phyloP scores from a whole-genome alignment of 179 eudicot genomes.

The Carnegiea gigantea region DNA sequence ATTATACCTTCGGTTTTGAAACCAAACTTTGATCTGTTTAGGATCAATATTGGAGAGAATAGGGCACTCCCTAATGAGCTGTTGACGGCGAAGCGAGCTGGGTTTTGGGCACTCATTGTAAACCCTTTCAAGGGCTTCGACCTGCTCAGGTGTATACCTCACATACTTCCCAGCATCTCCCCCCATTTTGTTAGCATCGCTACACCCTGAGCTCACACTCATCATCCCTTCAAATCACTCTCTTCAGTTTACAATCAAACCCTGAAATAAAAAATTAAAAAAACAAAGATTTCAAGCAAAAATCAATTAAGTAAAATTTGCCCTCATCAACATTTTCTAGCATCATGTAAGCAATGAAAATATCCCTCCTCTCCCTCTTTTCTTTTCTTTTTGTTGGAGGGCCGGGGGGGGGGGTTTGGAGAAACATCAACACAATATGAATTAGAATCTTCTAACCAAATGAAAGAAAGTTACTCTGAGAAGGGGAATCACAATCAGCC shows the following conservation, averaged over 20 bases:
- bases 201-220: slow-evolving; percentile 66
- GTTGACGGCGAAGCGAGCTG: slow-evolving; percentile 90
- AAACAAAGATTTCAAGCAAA: not conserved
- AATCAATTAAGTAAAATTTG: not conserved
- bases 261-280: not conserved
- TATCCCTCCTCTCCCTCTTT: not conserved
- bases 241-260: slow-evolving; percentile 11
- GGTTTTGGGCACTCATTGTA: slow-evolving; percentile 90
- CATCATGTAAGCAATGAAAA: not conserved
- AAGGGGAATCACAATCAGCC: not conserved
- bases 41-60: slow-evolving; percentile 75
- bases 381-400: not conserved
- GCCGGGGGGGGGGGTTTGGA: not conserved
- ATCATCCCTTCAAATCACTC: slow-evolving; percentile 44
- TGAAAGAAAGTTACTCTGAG: not conserved
- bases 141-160: slow-evolving; percentile 91
- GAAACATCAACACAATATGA: slow-evolving; percentile 1
- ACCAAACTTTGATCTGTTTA: slow-evolving; percentile 66
- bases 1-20: slow-evolving; percentile 56
- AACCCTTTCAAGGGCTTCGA: slow-evolving; percentile 86
- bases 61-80: slow-evolving; percentile 93
- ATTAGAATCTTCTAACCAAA: not conserved
- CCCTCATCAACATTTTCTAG: not conserved
- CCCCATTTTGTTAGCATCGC: slow-evolving; percentile 43
- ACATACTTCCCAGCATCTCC: slow-evolving; percentile 82